Evolutionary conservation across 495 filamentous ascomycete species (phyloP), one percentile per base, ranked within the genome.

Genomic region (Terfezia boudieri): DNA sequence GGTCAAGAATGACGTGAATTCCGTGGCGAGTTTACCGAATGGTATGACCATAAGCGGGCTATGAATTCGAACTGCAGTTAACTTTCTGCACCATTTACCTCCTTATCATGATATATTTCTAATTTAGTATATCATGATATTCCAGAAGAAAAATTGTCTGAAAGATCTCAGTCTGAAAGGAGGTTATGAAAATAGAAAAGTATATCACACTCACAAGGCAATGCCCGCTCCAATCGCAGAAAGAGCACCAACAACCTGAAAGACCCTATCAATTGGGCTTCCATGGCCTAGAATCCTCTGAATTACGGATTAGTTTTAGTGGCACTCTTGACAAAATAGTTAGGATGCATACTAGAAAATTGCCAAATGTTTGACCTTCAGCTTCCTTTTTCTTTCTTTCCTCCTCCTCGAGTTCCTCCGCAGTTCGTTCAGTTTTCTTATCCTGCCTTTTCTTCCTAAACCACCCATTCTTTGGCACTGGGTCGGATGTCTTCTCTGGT

Each of bases 31-130:
- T 17, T 26, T 9, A 4, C 68, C 68, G 51, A 68, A 64, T 14
- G 70, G 59, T 16, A 71, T 20, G 9, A 67, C 66, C 59, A 69
- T 67, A 35, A 68, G 26, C 2, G 69, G 67, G 17, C 63, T 56
- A 55, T 11, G 14, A 35, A 5, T 20, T 8, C 14, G 9, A 10
- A 35, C 26, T 37, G 32, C 20, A 9, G 23, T 26, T 32, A 12
- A 4, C 26, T 32, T 49, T 63, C 2, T 53, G 17, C 26, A 32
- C 26, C 22, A 53, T 14, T 1, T 20, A 17, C 17, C 32, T n/a
- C 14, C 10, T 14, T 46, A 46, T 14, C 41, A 46, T 14, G 3
- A 46, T 14, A 46, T 32, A 32, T 32, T 32, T 32, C 7, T 32
- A 32, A 32, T 20, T 20, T 20, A 20, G 20, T 20, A 20, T 20